A percentile compares a stretch with the other conserved stretches of the same genome.
Evolutionary conservation across 163 green algal genomes (phyloP).

Genomic region (Volvox carteri): DNA sequence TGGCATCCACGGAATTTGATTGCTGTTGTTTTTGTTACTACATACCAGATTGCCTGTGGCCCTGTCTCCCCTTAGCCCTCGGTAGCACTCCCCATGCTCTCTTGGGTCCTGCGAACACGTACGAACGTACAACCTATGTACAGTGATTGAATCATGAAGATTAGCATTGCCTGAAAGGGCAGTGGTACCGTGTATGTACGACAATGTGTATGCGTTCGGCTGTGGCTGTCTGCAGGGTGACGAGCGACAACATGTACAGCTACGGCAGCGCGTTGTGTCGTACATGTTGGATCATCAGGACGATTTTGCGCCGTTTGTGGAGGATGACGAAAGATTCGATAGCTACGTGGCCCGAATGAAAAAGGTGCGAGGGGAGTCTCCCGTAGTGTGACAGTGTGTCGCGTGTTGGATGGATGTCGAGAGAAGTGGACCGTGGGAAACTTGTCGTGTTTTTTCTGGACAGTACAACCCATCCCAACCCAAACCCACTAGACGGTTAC

Average conservation of each 20-base stretch:
- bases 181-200: not conserved
- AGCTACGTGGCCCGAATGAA: conserved; percentile 76
- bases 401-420: too few relatives aligned
- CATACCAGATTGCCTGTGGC: too few relatives aligned
- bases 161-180: not conserved
- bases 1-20: too few relatives aligned
- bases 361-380: conserved; percentile 70
- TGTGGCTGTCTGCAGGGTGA: conserved; percentile 55
- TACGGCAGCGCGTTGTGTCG: conserved; percentile 54
- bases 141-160: not conserved
- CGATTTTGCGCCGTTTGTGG: conserved; percentile 82
- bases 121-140: not conserved
- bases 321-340: conserved; percentile 82
- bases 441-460: too few relatives aligned
- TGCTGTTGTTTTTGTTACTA: too few relatives aligned
- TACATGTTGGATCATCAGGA: conserved; percentile 70
- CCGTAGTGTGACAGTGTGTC: too few relatives aligned
- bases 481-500: too few relatives aligned
- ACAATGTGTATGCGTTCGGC: not conserved
- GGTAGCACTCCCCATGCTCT: not conserved
- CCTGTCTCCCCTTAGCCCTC: not conserved
- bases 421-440: too few relatives aligned
- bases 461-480: too few relatives aligned
- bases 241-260: conserved; percentile 57
- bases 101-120: not conserved